These are phyloP conservation scores for Aureobasidium leucospermi DNA, from an alignment of 2,329 filamentous ascomycete species.

Conservation along the genomic window DNA sequence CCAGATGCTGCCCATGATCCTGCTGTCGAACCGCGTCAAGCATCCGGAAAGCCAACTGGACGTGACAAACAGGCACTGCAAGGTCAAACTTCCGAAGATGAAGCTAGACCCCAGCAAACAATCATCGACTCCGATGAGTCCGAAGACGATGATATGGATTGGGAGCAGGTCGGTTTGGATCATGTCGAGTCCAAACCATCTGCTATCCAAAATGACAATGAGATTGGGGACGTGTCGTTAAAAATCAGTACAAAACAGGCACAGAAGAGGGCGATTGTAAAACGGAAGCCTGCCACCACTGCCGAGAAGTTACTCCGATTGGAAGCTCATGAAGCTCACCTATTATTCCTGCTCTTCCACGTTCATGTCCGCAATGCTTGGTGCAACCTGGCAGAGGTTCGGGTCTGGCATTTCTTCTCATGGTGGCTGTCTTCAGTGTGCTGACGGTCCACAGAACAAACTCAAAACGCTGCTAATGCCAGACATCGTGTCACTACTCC, in stretches of 20 bases:
- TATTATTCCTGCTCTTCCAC: constrained; percentile 76
- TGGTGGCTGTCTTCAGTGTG: not conserved
- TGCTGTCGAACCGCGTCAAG: not conserved
- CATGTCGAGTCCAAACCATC: constrained; percentile 21
- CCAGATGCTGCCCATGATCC: not conserved
- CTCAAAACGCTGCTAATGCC: constrained; percentile 59
- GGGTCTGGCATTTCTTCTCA: not conserved
- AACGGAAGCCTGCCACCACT: constrained; percentile 47
- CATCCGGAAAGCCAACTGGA: not conserved
- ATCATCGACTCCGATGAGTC: constrained; percentile 41
- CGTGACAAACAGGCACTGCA: not conserved
- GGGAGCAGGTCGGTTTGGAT: constrained; percentile 53
- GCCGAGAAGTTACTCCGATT: constrained; percentile 56
- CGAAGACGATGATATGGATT: constrained; percentile 51
- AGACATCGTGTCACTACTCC: constrained; percentile 60
- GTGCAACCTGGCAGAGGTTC: constrained; percentile 55
- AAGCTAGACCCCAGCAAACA: constrained; percentile 13
- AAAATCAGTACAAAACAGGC: constrained; percentile 29
- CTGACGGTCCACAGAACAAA: constrained; percentile 25
- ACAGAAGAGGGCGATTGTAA: constrained; percentile 28
- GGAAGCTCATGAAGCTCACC: constrained; percentile 76
- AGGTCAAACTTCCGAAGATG: not conserved
- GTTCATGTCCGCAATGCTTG: constrained; percentile 72
- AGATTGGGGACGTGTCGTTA: constrained; percentile 35
- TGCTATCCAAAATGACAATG: constrained; percentile 19